phyloP scores from a whole-genome alignment of 345 rosid species.

The Brassica cretica region DNA sequence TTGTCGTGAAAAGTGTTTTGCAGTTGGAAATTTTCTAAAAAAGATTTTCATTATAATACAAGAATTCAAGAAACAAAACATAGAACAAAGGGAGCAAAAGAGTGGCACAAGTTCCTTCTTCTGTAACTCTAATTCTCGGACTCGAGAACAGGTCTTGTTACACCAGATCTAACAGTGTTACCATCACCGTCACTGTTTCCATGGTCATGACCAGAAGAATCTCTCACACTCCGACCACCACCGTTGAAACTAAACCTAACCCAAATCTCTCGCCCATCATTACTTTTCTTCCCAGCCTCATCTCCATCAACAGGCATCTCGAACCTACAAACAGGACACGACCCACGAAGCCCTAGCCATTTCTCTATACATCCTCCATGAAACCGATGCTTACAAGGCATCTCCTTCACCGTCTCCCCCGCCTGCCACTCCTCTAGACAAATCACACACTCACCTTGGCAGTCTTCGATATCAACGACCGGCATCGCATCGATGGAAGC shows the following conservation, averaged over 20 bases:
- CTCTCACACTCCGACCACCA: conserved; percentile 38
- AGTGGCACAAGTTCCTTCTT: background rate
- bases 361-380: conserved; percentile 68
- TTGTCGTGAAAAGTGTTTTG: background rate
- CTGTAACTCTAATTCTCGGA: conserved; percentile 5
- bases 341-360: conserved; percentile 76
- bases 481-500: conserved; percentile 70
- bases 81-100: background rate
- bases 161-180: background rate
- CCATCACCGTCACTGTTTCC: conserved; percentile 8
- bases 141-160: conserved; percentile 2
- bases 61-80: conserved; percentile 8
- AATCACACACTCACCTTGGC: conserved; percentile 54
- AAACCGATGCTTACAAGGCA: conserved; percentile 81
- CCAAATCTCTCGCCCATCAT: conserved; percentile 48
- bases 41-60: background rate
- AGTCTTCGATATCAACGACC: conserved; percentile 34
- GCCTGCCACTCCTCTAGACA: conserved; percentile 64
- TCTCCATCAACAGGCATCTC: conserved; percentile 72
- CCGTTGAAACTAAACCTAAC: conserved; percentile 55
- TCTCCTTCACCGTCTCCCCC: conserved; percentile 57
- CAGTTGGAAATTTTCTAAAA: background rate
- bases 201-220: conserved; percentile 20
- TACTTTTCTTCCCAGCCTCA: conserved; percentile 32
- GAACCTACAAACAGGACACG: conserved; percentile 84